A percentile compares a stretch with the other conserved stretches of the same genome.
Conservation (phyloP, 441 rosid species). For the Breynia disticha region DNA sequence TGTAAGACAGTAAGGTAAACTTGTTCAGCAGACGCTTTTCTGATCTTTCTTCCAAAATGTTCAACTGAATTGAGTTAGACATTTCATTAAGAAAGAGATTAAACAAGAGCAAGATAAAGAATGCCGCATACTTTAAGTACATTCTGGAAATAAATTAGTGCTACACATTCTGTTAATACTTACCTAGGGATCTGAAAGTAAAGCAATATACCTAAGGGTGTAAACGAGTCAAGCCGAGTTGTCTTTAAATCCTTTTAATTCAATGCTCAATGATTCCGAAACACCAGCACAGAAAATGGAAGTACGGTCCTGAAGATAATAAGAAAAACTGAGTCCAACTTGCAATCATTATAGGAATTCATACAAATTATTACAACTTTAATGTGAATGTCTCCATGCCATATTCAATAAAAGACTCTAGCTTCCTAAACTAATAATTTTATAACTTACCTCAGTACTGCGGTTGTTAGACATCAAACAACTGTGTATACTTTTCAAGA, state of each 20-base stretch:
- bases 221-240: conserved; percentile 64
- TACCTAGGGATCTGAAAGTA: conserved; percentile 71
- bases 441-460: too few species aligned
- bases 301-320: conserved; percentile 42
- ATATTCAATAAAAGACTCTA: too few species aligned
- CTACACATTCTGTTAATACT: background rate
- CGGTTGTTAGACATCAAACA: too few species aligned
- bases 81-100: too few species aligned
- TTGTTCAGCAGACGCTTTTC: conserved; percentile 72
- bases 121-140: too few species aligned
- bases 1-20: conserved; percentile 68
- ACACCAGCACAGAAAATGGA: conserved; percentile 43
- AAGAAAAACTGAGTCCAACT: background rate
- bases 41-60: conserved; percentile 40
- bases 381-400: too few species aligned
- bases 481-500: too few species aligned
- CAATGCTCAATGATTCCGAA: conserved; percentile 60
- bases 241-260: conserved; percentile 65
- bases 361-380: too few species aligned
- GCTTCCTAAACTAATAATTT: too few species aligned
- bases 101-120: too few species aligned
- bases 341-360: background rate
- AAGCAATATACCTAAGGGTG: conserved; percentile 65
- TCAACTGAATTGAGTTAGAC: too few species aligned
- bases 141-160: too few species aligned